Evolutionary conservation across 2,329 filamentous ascomycete species (phyloP).

Genomic region (Alternaria sp.): DNA sequence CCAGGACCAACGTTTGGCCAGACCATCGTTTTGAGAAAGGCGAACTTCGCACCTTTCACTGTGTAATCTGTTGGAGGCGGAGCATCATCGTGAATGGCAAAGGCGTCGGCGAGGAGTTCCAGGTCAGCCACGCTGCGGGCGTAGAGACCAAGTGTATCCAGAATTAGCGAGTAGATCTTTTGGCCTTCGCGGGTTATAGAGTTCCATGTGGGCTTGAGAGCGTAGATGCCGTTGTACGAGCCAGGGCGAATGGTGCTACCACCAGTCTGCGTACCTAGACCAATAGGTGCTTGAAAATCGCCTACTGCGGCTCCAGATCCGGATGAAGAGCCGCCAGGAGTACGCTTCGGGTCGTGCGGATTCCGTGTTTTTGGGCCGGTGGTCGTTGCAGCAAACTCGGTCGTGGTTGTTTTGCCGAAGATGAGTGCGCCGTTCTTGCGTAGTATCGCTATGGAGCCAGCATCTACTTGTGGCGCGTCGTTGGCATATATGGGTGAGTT

Average conservation of each 20-base stretch:
- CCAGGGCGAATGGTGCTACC: slow-evolving; percentile 71
- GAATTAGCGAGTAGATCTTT: slow-evolving; percentile 65
- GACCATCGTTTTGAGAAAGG: slow-evolving; percentile 58
- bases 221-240: slow-evolving; percentile 71
- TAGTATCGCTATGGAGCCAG: slow-evolving; percentile 61
- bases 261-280: slow-evolving; percentile 71
- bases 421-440: slow-evolving; percentile 65
- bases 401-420: slow-evolving; percentile 66
- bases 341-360: slow-evolving; percentile 61
- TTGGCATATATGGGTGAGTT: slow-evolving; percentile 64
- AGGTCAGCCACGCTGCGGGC: slow-evolving; percentile 67
- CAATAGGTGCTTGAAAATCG: slow-evolving; percentile 69
- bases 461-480: slow-evolving; percentile 59
- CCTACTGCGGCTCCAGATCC: slow-evolving; percentile 72
- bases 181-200: slow-evolving; percentile 68
- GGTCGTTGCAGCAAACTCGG: slow-evolving; percentile 68
- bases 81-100: slow-evolving; percentile 63
- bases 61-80: slow-evolving; percentile 46
- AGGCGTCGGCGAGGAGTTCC: slow-evolving; percentile 62
- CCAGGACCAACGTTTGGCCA: slow-evolving; percentile 57
- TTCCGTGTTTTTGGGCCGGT: slow-evolving; percentile 65
- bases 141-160: slow-evolving; percentile 71
- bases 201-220: slow-evolving; percentile 72
- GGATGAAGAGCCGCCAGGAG: slow-evolving; percentile 72
- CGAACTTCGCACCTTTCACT: slow-evolving; percentile 61